Evolutionary conservation across 352 stramenopile species (phyloP), one percentile per base, ranked within the genome.

Genomic region (Globisporangium barbulae): DNA sequence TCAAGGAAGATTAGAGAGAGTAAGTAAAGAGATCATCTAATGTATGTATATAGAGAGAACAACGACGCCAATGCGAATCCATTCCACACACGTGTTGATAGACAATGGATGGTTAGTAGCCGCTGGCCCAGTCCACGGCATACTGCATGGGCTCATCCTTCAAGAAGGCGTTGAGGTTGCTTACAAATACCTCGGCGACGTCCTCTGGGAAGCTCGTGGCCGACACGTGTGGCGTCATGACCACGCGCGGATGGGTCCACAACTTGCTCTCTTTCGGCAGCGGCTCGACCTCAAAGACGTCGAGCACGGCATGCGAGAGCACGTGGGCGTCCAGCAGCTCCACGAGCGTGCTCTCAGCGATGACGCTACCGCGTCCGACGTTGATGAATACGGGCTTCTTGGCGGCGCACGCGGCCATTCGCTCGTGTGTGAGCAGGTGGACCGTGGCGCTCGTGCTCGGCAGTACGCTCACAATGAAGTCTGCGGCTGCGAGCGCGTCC

Each of bases 361-460:
- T 82, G 53, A 97, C 70, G 60, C 94, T 88, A 22, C 90, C 90
- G 33, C 90, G 81, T 13, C 90, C 90, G 22, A 95, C 85, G 71
- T 97, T 97, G 68, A 97, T 81, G 63, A 97, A 83, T 45, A 93
- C 79, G n/a, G 85, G 85, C 65, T 88, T 72, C 73, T 88, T 82
- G n/a, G 71, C 50, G 0, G 61, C 61, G 37, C 81, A 91, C 33
- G 71, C 35, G 10, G 52, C 35, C 3, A 97, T 68, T 21, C 77
- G 74, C 42, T 65, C 52, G 22, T 80, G 71, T 9, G 64, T 81
- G 30, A 97, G 70, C 21, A 96, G 59, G 56, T 84, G 76, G 53
- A 76, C 76, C 62, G 90, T 97, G 33, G 74, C 69, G 0, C 59
- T 45, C 12, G 90, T 97, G 57, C 84, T 94, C 19, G 90, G 88